phyloP scores from a whole-genome alignment of 371 early-diverging fungal species.

The Caulochytrium protostelioides region DNA sequence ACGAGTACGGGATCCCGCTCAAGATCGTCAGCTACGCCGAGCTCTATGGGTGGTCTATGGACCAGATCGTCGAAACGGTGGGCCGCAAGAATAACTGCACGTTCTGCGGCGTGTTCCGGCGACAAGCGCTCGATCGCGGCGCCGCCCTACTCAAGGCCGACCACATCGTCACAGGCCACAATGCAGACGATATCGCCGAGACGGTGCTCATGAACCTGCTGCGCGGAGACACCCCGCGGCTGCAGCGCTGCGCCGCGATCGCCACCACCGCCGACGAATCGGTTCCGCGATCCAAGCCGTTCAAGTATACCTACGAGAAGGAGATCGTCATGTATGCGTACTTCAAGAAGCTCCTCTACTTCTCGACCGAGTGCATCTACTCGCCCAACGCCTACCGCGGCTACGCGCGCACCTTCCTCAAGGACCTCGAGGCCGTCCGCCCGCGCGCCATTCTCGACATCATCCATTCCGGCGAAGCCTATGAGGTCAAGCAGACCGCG shows the following conservation, averaged over 20 bases:
- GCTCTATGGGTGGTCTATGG: constrained; percentile 97
- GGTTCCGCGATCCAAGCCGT: constrained; percentile 86
- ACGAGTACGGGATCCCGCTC: constrained; percentile 79
- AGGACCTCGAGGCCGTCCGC: constrained; percentile 87
- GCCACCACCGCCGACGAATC: constrained; percentile 50
- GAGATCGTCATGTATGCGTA: constrained; percentile 99
- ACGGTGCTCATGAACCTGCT: constrained; percentile 98
- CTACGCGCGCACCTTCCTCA: constrained; percentile 84
- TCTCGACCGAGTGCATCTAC: constrained; percentile 98
- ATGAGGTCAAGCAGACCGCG: constrained; percentile 38
- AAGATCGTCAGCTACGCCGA: constrained; percentile 89
- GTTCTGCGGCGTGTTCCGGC: constrained; percentile 97
- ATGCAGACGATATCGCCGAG: constrained; percentile 99
- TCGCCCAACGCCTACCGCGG: constrained; percentile 98
- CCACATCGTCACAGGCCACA: constrained; percentile 98
- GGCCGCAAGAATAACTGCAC: constrained; percentile 98
- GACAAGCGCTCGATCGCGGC: constrained; percentile 96
- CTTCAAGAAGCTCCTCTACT: constrained; percentile 93
- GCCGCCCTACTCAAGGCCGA: constrained; percentile 74
- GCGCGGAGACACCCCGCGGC: constrained; percentile 88
- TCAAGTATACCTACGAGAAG: constrained; percentile 98
- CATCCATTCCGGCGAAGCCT: constrained; percentile 82
- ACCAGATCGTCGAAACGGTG: constrained; percentile 79
- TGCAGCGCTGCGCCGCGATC: constrained; percentile 87
- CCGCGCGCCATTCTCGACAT: constrained; percentile 77